Evolutionary conservation across 2,329 filamentous ascomycete species (phyloP).

Genomic region (Neonectria coccinea): DNA sequence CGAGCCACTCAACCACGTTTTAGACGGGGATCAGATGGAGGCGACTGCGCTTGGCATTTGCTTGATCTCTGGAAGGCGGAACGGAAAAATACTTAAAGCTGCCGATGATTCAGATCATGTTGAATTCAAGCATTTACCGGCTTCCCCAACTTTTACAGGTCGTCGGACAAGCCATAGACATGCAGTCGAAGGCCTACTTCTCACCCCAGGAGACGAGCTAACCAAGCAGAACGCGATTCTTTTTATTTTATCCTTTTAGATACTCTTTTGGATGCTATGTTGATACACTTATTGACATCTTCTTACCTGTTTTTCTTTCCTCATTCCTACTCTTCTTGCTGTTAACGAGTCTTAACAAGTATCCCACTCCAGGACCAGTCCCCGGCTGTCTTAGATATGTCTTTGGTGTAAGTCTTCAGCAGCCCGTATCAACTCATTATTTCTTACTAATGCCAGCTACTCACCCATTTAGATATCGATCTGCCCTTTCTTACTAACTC

Average conservation of each 20-base stretch:
- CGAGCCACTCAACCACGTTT: not conserved
- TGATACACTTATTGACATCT: not conserved
- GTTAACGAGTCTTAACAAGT: not conserved
- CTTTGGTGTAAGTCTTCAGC: not conserved
- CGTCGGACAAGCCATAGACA: too few relatives aligned
- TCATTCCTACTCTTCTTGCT: not conserved
- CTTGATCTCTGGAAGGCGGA: not conserved
- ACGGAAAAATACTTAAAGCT: not conserved
- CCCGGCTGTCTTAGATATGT: not conserved
- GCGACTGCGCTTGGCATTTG: not conserved
- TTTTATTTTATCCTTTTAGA: too few relatives aligned
- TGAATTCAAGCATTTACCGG: not conserved
- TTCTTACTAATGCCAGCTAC: not conserved
- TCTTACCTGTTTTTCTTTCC: not conserved
- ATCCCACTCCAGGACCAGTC: too few relatives aligned
- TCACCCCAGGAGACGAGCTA: not conserved
- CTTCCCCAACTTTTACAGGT: not conserved
- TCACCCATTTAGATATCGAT: not conserved
- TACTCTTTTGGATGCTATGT: too few relatives aligned
- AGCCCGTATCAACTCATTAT: not conserved
- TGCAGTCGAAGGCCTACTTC: not conserved
- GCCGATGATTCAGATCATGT: not conserved
- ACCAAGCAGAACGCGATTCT: not conserved
- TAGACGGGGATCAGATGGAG: not conserved
- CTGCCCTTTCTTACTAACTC: not conserved